Base-by-base conservation (phyloP, 2,329 filamentous ascomycete species). In the Claviceps sp. region DNA sequence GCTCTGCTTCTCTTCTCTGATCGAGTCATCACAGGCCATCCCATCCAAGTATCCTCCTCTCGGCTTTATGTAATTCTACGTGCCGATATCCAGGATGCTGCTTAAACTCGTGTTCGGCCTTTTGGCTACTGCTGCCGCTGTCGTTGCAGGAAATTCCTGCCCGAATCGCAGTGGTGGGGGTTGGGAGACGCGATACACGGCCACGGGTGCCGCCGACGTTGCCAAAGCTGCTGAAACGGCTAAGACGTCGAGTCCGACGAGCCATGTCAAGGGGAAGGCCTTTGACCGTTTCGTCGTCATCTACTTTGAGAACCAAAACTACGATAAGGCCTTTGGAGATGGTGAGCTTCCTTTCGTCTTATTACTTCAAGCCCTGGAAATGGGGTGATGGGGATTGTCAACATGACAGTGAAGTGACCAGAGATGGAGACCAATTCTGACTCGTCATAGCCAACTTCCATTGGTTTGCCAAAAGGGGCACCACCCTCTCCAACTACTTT, bases 271-370 rank as follows among this genome's bases (percentile, higher is more conserved):
- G 62, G 87, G 87, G 55, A 80, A 83, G 62, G 80, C 75, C 0
- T 90, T 90, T 62, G 77, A 88, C 62, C 80, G 86, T 16, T 78
- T 86, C 55, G 80, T 81, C 52, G 77, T 81, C 53, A 81, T 90
- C 65, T 90, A 84, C 82, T 74, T 88, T 47, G 86, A 90, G 70
- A 90, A 90, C 64, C 86, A 82, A 48, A 75, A 82, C 65, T 89
- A 78, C 57, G 74, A 79, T 50, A 77, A 81, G 60, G 80, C 85
- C 2, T 70, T 71, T 40, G 76, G 73, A 16, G 84, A 89, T 63
- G 74, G 76, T 79, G 61, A 61, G 76, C 69, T 46, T 14, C 18
- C 14, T 26, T 9, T 34, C 18, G 5, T 20, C 48, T 45, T 18
- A 41, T 20, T 18, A 30, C 11, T 4, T n/a, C 37, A n/a, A 40